phyloP scores from a whole-genome alignment of 2,329 filamentous ascomycete species.

The Neonectria magnoliae region DNA sequence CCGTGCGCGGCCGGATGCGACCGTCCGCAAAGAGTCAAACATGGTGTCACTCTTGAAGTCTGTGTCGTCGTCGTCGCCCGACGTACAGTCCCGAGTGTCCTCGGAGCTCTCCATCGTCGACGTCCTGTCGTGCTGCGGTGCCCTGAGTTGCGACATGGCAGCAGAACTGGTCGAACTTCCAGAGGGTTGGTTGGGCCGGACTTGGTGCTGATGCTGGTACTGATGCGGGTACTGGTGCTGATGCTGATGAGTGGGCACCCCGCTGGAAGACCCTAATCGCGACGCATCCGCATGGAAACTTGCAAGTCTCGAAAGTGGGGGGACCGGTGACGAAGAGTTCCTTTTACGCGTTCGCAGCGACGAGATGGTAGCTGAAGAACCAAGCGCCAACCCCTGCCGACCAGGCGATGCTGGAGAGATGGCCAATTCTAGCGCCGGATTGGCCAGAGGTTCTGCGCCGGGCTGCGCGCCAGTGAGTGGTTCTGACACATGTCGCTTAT shows the following conservation, averaged over 20 bases:
- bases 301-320: constrained; percentile 63
- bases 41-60: constrained; percentile 81
- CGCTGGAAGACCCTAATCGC: constrained; percentile 55
- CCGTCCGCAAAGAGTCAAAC: constrained; percentile 80
- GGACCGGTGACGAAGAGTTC: constrained; percentile 65
- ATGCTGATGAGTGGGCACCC: constrained; percentile 47
- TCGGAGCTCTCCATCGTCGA: constrained; percentile 78
- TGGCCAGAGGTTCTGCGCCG: constrained; percentile 43
- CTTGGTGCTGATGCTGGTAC: constrained; percentile 32
- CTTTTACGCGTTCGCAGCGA: constrained; percentile 49
- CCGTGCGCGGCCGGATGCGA: constrained; percentile 72
- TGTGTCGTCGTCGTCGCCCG: constrained; percentile 79
- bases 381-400: constrained; percentile 38
- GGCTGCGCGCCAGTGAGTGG: constrained; percentile 51
- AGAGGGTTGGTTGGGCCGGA: constrained; percentile 55
- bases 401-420: constrained; percentile 37
- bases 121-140: constrained; percentile 46
- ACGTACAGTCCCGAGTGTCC: constrained; percentile 70
- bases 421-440: constrained; percentile 39
- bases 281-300: constrained; percentile 65
- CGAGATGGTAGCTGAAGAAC: constrained; percentile 40
- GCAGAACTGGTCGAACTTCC: constrained; percentile 55
- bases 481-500: constrained; percentile 64
- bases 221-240: not conserved
- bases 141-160: constrained; percentile 52